Evolutionary conservation across 495 filamentous ascomycete genomes (phyloP).

Genomic region (Xylona heveae): DNA sequence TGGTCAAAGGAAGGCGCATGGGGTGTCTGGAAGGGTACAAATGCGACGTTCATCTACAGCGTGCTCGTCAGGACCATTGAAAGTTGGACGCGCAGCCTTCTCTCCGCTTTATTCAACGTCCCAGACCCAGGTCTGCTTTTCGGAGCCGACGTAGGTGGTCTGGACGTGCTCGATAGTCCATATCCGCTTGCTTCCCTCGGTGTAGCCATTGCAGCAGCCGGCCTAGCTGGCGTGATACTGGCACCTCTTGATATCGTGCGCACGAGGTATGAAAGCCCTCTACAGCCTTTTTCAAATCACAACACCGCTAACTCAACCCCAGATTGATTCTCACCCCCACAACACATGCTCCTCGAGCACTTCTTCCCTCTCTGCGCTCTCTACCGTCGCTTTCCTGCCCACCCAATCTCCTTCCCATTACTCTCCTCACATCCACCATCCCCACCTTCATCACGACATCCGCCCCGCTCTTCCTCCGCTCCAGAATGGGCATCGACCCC

Average conservation of each 20-base stretch:
- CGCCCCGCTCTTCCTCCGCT: conserved; percentile 61
- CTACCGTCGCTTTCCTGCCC: conserved; percentile 63
- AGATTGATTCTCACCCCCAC: conserved; percentile 64
- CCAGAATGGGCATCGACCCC: conserved; percentile 58
- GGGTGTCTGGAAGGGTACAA: conserved; percentile 88
- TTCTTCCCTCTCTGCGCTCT: conserved; percentile 48
- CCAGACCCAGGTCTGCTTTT: conserved; percentile 47
- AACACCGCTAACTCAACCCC: background rate
- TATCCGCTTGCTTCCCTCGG: conserved; percentile 52
- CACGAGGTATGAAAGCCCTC: conserved; percentile 32
- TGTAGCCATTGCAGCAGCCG: conserved; percentile 65
- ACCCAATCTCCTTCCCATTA: conserved; percentile 47
- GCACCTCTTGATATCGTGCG: conserved; percentile 77
- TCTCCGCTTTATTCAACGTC: conserved; percentile 64
- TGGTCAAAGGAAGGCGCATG: conserved; percentile 80
- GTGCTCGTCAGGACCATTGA: conserved; percentile 69
- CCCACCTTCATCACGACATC: conserved; percentile 60
- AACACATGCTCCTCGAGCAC: conserved; percentile 45
- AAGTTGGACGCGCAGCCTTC: conserved; percentile 62
- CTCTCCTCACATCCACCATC: conserved; percentile 66
- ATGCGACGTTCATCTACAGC: conserved; percentile 74
- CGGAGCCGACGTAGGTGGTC: conserved; percentile 12
- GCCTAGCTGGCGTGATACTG: conserved; percentile 56
- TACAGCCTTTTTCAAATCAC: background rate
- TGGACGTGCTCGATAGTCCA: conserved; percentile 45